Base-by-base conservation (phyloP, 1,284 basidiomycete genomes). In the Irpex rosettiformis region DNA sequence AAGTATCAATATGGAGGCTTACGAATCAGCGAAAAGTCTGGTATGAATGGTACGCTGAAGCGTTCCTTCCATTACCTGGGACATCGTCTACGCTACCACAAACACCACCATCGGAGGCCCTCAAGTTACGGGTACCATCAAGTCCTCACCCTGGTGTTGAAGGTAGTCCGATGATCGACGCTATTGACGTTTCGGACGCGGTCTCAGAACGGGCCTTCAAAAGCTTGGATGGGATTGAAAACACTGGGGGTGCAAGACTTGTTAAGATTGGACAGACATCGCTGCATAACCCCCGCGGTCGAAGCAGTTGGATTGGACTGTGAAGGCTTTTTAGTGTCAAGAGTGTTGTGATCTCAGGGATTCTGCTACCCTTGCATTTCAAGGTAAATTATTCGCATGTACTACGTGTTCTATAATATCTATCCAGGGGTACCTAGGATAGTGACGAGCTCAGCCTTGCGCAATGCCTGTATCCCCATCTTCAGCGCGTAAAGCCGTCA, bases 1-100 rank as follows among this genome's bases (percentile, higher is more conserved):
- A 94, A 58, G 93, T 98, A 7, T 91, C 92, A 55, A 84, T 99
- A 55, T 99, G 97, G 96, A 86, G 97, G 28, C 75, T 98, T 59
- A 95, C 94, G 1, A 91, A 91, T 70, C 81, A 88, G 61, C 83
- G 87, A 29, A 85, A 91, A 66, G 94, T 99, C 6, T 99, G 97
- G 97, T 99, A 98, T 75, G 97, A 99, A 74, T 99, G 97, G 97
- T 88, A 89, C 67, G 95, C 94, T 0, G 95, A 98, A 68, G 88
- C 89, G 2, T 98, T 92, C 77, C 78, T 98, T 43, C 84, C 88
- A 5, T 77, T 88, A n/a, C 68, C 70, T 6, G 65, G 55, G 54
- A 53, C 64, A 28, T 63, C 68, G 22, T 56, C 61, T 25, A 62
- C 67, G 28, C 62, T 67, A 7, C 65, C 63, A 7, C 58, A 57